Base-by-base conservation (phyloP, 129 eudicot species). In the Logfia minima region DNA sequence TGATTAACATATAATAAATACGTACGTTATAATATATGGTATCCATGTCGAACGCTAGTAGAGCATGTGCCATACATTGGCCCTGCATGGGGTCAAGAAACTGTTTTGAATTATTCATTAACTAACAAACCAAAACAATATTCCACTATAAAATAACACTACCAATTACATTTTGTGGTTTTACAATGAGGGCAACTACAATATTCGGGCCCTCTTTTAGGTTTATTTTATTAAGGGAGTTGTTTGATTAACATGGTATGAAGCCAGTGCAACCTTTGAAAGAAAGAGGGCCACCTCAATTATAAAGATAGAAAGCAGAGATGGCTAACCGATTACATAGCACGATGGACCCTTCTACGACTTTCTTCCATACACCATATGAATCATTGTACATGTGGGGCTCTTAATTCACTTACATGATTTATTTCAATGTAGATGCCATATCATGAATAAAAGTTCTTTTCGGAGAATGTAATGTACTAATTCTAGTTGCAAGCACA, bases 221-320 rank as follows among this genome's bases (percentile, higher is more conserved):
- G 68, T 74, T 79, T 51, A 63, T 64, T 3, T 71, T 29, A 0
- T 53, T n/a, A 73, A 35, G 22, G 16, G 18, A 10, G 19, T 17
- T 22, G 22, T 60, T 78, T 55, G 35, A 52, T 65, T 65, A 69
- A 78, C 62, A 66, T 67, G 74, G 68, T 58, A 26, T 78, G 53
- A 66, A 59, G 51, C 48, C 35, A 8, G 65, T 74, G 68, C 84
- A 74, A 66, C 75, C 80, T 80, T 73, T 41, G 75, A 80, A 80
- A 66, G 79, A 74, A 10, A 28, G 84, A 51, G 84, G 84, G 84
- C 80, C 84, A 74, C 65, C 80, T 80, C 80, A 75, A 67, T 68
- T 67, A 67, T 74, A 67, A 51, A 67, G 80, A 80, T 74, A 74
- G 43, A 80, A 80, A 80, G 84, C 62, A 74, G 78, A 74, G 45